Conservation (phyloP, 2,329 filamentous ascomycete genomes). For the Lachnellula subtilissima region DNA sequence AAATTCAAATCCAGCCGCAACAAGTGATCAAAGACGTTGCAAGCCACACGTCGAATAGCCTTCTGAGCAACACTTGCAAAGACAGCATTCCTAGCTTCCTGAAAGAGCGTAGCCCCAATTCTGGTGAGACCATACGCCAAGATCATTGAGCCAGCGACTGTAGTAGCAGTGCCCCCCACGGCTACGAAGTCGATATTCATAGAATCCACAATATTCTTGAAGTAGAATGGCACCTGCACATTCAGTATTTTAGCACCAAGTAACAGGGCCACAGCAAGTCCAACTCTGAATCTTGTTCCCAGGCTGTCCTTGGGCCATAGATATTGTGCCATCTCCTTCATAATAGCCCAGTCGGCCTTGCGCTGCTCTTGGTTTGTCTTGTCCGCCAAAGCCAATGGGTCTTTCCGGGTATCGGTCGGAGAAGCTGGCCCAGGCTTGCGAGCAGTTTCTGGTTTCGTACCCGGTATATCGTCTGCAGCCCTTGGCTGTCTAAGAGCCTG, state of each 20-base stretch:
- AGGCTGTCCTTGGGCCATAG: conserved; percentile 90
- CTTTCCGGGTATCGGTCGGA: conserved; percentile 32
- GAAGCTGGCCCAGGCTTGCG: conserved; percentile 17
- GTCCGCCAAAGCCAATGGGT: conserved; percentile 60
- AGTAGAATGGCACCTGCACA: conserved; percentile 98
- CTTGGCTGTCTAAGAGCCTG: conserved; percentile 19
- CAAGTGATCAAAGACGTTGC: conserved; percentile 88
- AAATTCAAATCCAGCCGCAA: conserved; percentile 87
- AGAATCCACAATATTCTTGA: conserved; percentile 94
- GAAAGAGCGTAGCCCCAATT: conserved; percentile 83
- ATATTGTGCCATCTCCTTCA: conserved; percentile 95
- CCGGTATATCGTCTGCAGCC: conserved; percentile 19
- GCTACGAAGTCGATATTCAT: conserved; percentile 95
- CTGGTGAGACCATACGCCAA: conserved; percentile 86
- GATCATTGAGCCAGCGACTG: conserved; percentile 88
- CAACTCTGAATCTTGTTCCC: conserved; percentile 78
- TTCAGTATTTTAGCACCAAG: conserved; percentile 92
- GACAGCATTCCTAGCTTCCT: conserved; percentile 91
- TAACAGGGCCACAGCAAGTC: conserved; percentile 75
- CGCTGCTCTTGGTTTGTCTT: conserved; percentile 80
- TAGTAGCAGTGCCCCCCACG: conserved; percentile 81
- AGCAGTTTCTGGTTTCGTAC: conserved; percentile 22
- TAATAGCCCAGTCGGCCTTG: conserved; percentile 96
- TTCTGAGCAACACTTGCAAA: conserved; percentile 98
- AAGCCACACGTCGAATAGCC: conserved; percentile 84